These are phyloP conservation scores for Cryphonectria carpinicola DNA, from an alignment of 2,329 filamentous ascomycete genomes.

Conservation along the genomic window DNA sequence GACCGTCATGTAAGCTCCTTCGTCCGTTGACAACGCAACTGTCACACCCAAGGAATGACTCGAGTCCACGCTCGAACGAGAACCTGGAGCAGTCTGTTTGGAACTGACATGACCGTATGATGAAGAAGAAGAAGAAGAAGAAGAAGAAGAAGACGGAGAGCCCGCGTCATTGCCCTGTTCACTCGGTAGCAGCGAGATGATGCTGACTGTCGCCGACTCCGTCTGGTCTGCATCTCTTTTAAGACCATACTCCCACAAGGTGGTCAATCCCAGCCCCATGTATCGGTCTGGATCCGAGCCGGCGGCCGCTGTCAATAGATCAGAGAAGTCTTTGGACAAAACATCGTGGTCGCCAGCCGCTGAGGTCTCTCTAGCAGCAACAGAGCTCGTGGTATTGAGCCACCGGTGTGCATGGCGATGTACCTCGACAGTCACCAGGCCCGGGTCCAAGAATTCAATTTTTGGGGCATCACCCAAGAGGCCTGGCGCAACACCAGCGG, in stretches of 20 bases:
- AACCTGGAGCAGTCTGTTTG: not conserved
- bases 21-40: not conserved
- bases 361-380: not conserved
- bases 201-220: not conserved
- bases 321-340: too few relatives aligned
- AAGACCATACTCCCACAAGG: too few relatives aligned
- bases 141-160: not conserved
- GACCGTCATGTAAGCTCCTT: not conserved
- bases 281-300: not conserved
- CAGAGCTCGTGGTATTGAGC: not conserved
- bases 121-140: too few relatives aligned
- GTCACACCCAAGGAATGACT: not conserved
- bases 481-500: not conserved
- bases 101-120: not conserved
- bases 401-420: too few relatives aligned
- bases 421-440: not conserved
- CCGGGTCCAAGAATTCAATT: too few relatives aligned
- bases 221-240: not conserved
- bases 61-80: too few relatives aligned
- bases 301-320: too few relatives aligned
- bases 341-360: not conserved
- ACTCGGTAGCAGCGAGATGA: not conserved
- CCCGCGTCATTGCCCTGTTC: too few relatives aligned
- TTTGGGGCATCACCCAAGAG: too few relatives aligned
- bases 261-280: not conserved